Conservation (phyloP, 1,284 basidiomycete species). For the Sanghuangporus weigelae region DNA sequence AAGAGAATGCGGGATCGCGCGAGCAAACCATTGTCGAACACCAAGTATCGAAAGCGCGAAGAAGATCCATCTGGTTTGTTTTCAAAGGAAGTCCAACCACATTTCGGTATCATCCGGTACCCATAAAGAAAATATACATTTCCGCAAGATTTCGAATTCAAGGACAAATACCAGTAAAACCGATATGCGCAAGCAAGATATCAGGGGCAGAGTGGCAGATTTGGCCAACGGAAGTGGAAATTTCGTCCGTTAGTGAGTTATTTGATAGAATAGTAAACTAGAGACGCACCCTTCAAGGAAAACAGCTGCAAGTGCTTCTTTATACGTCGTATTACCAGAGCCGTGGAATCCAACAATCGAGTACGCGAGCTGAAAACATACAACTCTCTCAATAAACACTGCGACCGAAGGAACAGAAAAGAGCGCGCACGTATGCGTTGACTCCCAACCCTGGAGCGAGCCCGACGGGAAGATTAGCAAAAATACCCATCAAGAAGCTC, state of each 20-base stretch:
- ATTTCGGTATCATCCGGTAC: not conserved
- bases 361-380: constrained; percentile 66
- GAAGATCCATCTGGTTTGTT: constrained; percentile 65
- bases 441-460: constrained; percentile 77
- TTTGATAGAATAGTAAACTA: not conserved
- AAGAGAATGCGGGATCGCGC: constrained; percentile 84
- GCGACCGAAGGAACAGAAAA: no score
- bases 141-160: no score
- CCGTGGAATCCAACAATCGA: constrained; percentile 85
- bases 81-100: not conserved
- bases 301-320: constrained; percentile 82
- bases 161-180: no score
- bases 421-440: constrained; percentile 71
- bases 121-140: no score
- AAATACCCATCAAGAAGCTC: constrained; percentile 76
- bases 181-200: no score
- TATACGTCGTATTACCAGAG: constrained; percentile 70
- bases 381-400: not conserved
- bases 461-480: constrained; percentile 83
- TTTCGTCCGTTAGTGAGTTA: not conserved
- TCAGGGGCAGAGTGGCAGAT: no score
- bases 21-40: constrained; percentile 86
- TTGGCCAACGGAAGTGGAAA: no score
- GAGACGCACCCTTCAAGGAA: constrained; percentile 73
- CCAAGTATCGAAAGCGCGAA: constrained; percentile 80